These are phyloP conservation scores for Immersiella caudata DNA, from an alignment of 495 filamentous ascomycete genomes.

Conservation along the genomic window DNA sequence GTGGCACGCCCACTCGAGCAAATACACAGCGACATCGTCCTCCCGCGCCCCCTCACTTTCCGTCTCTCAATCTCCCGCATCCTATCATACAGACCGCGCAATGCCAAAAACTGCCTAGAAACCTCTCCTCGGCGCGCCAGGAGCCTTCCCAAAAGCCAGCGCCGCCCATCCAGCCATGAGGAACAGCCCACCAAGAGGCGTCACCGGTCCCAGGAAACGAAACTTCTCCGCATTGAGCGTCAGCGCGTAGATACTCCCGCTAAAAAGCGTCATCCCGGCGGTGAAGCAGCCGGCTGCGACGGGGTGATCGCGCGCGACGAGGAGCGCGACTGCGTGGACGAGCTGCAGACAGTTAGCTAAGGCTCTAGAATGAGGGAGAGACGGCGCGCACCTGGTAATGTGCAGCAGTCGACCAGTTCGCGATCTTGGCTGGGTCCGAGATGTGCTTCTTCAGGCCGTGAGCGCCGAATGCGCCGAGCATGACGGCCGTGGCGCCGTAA, in stretches of 20 bases:
- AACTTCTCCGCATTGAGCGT: slow-evolving; percentile 59
- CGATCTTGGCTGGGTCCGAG: slow-evolving; percentile 54
- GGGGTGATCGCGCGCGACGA: slow-evolving; percentile 48
- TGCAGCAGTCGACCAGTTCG: slow-evolving; percentile 60
- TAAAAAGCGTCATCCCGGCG: slow-evolving; percentile 60
- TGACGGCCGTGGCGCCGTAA: slow-evolving; percentile 61
- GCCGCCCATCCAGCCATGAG: slow-evolving; percentile 59
- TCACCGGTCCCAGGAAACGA: slow-evolving; percentile 59
- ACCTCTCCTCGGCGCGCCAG: neutral
- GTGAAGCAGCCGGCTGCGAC: slow-evolving; percentile 45
- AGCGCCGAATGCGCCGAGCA: slow-evolving; percentile 65
- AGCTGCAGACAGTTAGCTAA: slow-evolving; percentile 43
- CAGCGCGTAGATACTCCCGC: slow-evolving; percentile 62
- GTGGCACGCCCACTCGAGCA: too few species aligned
- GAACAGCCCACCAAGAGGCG: slow-evolving; percentile 62
- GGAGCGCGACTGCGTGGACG: slow-evolving; percentile 59
- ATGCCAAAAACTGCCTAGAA: neutral
- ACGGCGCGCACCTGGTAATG: slow-evolving; percentile 57
- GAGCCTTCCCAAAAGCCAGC: slow-evolving; percentile 28
- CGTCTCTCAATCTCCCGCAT: too few species aligned
- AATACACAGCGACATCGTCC: too few species aligned
- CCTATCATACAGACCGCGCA: neutral
- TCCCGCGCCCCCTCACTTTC: too few species aligned
- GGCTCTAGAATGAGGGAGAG: neutral
- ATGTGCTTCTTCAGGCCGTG: slow-evolving; percentile 63